Conservation (phyloP, 495 filamentous ascomycete genomes). For the Aspergillus diversus region DNA sequence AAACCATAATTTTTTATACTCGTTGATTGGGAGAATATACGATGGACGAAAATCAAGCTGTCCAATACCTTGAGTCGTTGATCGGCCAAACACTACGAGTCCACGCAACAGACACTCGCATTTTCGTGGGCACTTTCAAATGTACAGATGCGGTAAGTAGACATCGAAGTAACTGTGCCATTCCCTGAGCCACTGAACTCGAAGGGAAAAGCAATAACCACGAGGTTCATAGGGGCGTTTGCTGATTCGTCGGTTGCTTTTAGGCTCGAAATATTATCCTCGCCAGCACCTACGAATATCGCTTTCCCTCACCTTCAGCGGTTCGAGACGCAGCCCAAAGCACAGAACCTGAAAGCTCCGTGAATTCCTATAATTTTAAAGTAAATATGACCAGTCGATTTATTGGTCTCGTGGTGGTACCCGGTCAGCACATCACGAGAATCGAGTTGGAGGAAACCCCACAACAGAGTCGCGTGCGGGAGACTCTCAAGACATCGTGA, state of each 20-base stretch:
- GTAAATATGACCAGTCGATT: slow-evolving; percentile 80
- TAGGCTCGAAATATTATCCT: slow-evolving; percentile 88
- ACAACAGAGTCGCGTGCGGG: slow-evolving; percentile 31
- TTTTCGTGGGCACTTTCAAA: slow-evolving; percentile 90
- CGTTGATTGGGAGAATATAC: slow-evolving; percentile 19
- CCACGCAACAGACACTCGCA: slow-evolving; percentile 78
- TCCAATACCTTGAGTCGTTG: slow-evolving; percentile 50
- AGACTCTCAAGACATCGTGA: slow-evolving; percentile 27
- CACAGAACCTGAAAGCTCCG: slow-evolving; percentile 34
- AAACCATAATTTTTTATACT: not conserved
- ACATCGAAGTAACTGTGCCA: slow-evolving; percentile 11
- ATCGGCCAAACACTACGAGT: slow-evolving; percentile 67
- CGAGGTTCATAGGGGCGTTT: not conserved
- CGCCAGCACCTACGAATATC: slow-evolving; percentile 83
- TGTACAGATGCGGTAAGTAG: slow-evolving; percentile 83
- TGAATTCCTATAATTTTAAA: slow-evolving; percentile 43
- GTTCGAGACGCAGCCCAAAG: slow-evolving; percentile 47
- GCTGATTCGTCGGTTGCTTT: slow-evolving; percentile 27
- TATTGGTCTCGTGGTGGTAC: slow-evolving; percentile 88
- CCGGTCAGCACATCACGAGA: slow-evolving; percentile 80
- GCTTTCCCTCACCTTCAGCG: slow-evolving; percentile 61
- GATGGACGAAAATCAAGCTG: slow-evolving; percentile 48
- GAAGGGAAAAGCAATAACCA: slow-evolving; percentile 12
- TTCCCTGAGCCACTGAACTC: slow-evolving; percentile 1
- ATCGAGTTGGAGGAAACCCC: slow-evolving; percentile 80